Conservation (phyloP, 2,329 filamentous ascomycete genomes). For the Cladophialophora carrionii region DNA sequence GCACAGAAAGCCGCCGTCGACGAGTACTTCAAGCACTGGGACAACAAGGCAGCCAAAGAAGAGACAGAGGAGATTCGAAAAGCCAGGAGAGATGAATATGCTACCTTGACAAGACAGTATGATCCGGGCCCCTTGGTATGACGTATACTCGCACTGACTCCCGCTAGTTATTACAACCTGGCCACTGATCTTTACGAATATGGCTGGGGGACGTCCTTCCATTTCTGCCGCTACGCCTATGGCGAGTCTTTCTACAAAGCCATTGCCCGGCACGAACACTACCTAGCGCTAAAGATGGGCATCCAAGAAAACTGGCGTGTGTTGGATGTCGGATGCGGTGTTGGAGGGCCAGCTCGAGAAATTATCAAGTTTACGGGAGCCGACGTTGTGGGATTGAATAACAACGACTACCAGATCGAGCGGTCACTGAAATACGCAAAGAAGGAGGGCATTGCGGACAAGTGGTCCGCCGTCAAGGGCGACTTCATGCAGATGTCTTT, state of each 20-base stretch:
- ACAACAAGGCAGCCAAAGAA: slow-evolving; percentile 74
- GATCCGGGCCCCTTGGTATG: slow-evolving; percentile 47
- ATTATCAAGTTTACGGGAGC: slow-evolving; percentile 94
- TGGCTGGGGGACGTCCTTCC: slow-evolving; percentile 94
- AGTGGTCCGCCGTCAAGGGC: slow-evolving; percentile 87
- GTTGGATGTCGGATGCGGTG: slow-evolving; percentile 94
- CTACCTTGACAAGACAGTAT: slow-evolving; percentile 88
- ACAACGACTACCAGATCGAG: slow-evolving; percentile 99
- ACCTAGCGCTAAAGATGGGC: slow-evolving; percentile 85
- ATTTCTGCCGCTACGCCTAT: slow-evolving; percentile 91
- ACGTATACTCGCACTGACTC: slow-evolving; percentile 31
- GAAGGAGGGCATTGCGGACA: slow-evolving; percentile 77
- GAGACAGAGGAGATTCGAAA: slow-evolving; percentile 84
- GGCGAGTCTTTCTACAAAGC: slow-evolving; percentile 88
- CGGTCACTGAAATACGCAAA: slow-evolving; percentile 83
- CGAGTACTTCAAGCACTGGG: slow-evolving; percentile 97
- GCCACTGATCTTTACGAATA: slow-evolving; percentile 97
- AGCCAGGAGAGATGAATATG: slow-evolving; percentile 84
- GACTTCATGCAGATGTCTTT: slow-evolving; percentile 99
- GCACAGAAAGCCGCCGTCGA: slow-evolving; percentile 82
- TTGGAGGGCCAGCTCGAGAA: slow-evolving; percentile 91
- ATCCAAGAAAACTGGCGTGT: slow-evolving; percentile 86
- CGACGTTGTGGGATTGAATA: slow-evolving; percentile 91
- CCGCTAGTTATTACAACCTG: slow-evolving; percentile 84
- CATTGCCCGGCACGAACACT: slow-evolving; percentile 96